Evolutionary conservation across 495 filamentous ascomycete species (phyloP).

Genomic region (Saxophila tyrrhenica): DNA sequence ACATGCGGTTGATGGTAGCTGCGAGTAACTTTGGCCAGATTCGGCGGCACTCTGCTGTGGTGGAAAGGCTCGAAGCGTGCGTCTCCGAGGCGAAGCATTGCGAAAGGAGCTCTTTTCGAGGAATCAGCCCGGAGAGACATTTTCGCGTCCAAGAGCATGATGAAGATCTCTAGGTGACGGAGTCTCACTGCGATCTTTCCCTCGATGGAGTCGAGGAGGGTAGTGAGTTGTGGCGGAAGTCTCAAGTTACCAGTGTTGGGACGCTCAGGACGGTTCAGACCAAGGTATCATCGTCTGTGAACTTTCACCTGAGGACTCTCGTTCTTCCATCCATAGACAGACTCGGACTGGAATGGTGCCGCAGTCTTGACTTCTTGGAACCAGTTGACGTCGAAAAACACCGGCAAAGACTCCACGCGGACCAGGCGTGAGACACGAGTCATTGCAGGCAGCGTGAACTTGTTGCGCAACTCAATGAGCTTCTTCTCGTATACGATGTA

Average conservation of each 20-base stretch:
- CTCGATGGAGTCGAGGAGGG: neutral
- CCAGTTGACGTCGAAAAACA: neutral
- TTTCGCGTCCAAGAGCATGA: neutral
- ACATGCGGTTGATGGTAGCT: too few relatives aligned
- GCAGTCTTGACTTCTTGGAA: neutral
- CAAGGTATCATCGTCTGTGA: neutral
- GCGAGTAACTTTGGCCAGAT: too few relatives aligned
- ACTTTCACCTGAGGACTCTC: too few relatives aligned
- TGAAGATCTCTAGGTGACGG: neutral
- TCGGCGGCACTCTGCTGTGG: too few relatives aligned
- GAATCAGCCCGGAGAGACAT: neutral
- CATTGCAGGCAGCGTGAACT: neutral
- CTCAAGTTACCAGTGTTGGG: neutral
- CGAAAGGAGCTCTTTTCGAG: neutral
- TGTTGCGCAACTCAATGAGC: neutral
- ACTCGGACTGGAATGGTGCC: neutral
- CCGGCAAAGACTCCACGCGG: neutral
- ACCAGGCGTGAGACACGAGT: neutral
- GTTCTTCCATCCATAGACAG: too few relatives aligned
- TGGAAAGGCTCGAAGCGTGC: too few relatives aligned
- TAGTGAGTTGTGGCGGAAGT: neutral
- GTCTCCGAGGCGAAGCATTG: neutral
- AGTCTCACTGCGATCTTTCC: neutral
- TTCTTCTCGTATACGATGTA: neutral
- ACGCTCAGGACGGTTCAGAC: neutral